Base-by-base conservation (phyloP, 148 eudicot species). In the Camellia lanceoleosa region DNA sequence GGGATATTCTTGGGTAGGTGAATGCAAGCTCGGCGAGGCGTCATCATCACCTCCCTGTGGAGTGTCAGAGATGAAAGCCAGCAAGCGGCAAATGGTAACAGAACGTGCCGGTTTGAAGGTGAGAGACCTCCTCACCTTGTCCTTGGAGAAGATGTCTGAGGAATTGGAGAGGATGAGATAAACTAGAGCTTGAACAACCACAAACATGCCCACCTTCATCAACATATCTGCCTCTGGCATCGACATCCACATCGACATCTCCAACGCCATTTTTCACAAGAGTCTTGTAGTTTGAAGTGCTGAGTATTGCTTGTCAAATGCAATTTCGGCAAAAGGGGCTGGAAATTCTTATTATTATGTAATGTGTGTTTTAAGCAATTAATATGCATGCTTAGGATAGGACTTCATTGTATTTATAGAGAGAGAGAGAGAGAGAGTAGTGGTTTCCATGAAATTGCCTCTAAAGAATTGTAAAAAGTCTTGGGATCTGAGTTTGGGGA, bases 111-210 rank as follows among this genome's bases (percentile, higher is more conserved):
- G 83, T 58, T 75, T 82, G 79, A 89, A 89, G 81, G 90, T 91
- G 18, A 83, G 76, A 0, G 91, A 87, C 64, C 79, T 30, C 0
- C 38, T 87, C 65, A 68, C 80, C 81, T 85, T 89, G 44, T 70
- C 73, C 42, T 86, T 79, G 6, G 94, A 85, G 80, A 91, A 91
- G 14, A 91, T 38, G 49, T 83, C 73, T 5, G 92, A 89, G 0
- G 94, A 91, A n/a, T 83, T 91, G 0, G 88, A 81, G 30, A 91
- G 76, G 71, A 91, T 89, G 14, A 89, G 43, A 72, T 91, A 89
- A 68, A 91, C 88, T 43, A 91, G 71, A 68, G 85, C 92, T 66
- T 91, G 94, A 74, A 91, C 87, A 1, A 87, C 23, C 78, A 86
- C 81, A 65, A 91, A 91, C 8, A 86, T 47, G 0, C 81, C 87